Percentiles rank a stretch among this genome's conserved stretches.
Conservation (phyloP, 129 eudicot species). For the Flaveria linearis region DNA sequence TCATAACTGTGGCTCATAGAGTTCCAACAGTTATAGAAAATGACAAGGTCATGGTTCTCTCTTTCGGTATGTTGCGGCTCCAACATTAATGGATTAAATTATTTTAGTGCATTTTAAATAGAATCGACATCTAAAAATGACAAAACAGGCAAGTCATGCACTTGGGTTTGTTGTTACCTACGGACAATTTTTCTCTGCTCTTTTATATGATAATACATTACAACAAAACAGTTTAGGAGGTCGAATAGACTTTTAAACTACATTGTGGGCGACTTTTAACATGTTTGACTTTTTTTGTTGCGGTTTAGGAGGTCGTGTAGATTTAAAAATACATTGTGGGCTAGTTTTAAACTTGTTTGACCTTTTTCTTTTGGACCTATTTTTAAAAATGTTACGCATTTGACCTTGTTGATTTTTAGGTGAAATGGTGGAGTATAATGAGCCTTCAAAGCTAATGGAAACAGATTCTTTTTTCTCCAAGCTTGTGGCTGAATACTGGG, state of each 20-base stretch:
- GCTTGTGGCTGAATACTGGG: slow-evolving; percentile 85
- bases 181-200: neutral
- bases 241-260: too few species aligned
- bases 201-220: neutral
- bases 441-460: slow-evolving; percentile 66
- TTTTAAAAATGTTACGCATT: too few species aligned
- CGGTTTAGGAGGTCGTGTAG: too few species aligned
- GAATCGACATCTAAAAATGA: slow-evolving; percentile 38
- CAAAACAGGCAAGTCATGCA: neutral
- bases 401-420: slow-evolving; percentile 40
- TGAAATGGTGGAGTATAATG: slow-evolving; percentile 67
- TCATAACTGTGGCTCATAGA: slow-evolving; percentile 76
- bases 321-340: too few species aligned
- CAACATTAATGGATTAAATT: neutral
- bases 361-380: too few species aligned
- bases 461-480: slow-evolving; percentile 63
- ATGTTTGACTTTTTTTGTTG: too few species aligned
- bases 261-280: too few species aligned
- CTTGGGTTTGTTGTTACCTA: neutral
- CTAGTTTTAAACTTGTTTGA: neutral
- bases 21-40: slow-evolving; percentile 82
- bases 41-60: slow-evolving; percentile 76
- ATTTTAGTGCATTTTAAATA: neutral
- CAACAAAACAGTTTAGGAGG: too few species aligned
- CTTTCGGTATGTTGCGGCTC: slow-evolving; percentile 48